Conservation (phyloP, 2,329 filamentous ascomycete genomes). For the Xylaria sp. region DNA sequence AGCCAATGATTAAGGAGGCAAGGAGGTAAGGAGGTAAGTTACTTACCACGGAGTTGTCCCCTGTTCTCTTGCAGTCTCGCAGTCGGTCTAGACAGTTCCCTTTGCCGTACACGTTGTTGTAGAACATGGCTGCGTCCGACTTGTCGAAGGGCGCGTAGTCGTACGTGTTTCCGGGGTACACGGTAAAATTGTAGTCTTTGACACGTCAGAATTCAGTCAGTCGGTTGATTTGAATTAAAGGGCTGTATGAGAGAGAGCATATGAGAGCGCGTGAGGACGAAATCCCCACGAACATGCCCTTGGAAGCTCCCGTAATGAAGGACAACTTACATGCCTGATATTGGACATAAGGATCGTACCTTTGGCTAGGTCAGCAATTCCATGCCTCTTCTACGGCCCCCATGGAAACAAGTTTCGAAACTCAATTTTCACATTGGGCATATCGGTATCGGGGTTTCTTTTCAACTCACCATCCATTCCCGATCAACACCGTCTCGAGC, state of each 20-base stretch:
- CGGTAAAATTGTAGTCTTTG: conserved; percentile 65
- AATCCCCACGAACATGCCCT: background rate
- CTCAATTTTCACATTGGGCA: background rate
- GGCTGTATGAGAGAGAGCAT: background rate
- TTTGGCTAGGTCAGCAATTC: conserved; percentile 23
- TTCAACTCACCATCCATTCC: conserved; percentile 60
- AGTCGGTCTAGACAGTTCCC: conserved; percentile 70
- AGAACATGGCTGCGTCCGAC: conserved; percentile 61
- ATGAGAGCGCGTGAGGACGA: background rate
- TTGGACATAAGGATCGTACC: conserved; percentile 66
- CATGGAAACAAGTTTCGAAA: background rate
- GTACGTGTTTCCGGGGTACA: conserved; percentile 67
- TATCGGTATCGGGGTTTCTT: background rate
- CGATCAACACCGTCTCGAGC: conserved; percentile 63
- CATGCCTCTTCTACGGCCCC: background rate
- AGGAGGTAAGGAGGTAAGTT: background rate
- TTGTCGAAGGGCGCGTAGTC: conserved; percentile 64
- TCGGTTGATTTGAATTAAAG: background rate
- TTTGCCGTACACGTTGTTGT: conserved; percentile 69
- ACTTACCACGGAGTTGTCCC: conserved; percentile 56
- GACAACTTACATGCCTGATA: conserved; percentile 58
- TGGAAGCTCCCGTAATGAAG: background rate
- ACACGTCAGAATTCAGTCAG: conserved; percentile 1
- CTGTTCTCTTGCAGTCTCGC: conserved; percentile 64
- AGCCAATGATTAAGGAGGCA: no score